A percentile compares a stretch with the other conserved stretches of the same genome.
Evolutionary conservation across 2,329 filamentous ascomycete species (phyloP).

Genomic region (Neobulgaria alba): DNA sequence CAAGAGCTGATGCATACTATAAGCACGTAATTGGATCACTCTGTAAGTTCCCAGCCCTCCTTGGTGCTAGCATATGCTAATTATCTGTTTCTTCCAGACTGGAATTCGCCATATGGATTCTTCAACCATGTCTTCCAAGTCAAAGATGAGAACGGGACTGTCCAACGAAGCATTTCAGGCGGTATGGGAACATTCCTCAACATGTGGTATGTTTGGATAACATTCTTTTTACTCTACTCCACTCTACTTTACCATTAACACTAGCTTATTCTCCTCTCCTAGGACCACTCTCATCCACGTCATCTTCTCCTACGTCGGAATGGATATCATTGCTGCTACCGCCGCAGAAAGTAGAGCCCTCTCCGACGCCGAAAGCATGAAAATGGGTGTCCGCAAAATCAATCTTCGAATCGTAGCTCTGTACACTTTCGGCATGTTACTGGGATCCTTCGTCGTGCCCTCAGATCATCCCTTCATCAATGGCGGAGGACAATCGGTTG

Average conservation of each 20-base stretch:
- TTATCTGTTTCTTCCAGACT: conserved; percentile 18
- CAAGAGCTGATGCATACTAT: conserved; percentile 31
- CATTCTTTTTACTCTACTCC: background rate
- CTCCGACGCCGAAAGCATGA: conserved; percentile 32
- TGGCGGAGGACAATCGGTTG: conserved; percentile 30
- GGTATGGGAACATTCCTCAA: conserved; percentile 31
- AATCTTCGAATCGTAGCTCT: conserved; percentile 30
- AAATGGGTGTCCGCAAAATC: conserved; percentile 34
- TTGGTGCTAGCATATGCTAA: no score
- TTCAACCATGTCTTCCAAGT: conserved; percentile 30
- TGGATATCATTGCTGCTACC: conserved; percentile 34
- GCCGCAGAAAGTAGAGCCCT: conserved; percentile 31
- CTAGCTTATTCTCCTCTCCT: background rate
- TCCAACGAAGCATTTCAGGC: conserved; percentile 28
- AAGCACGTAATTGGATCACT: conserved; percentile 29
- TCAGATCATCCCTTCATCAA: conserved; percentile 34
- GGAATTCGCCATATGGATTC: conserved; percentile 32
- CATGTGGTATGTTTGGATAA: conserved; percentile 29
- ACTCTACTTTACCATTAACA: no score
- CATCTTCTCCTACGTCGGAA: conserved; percentile 32
- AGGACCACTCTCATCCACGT: conserved; percentile 32
- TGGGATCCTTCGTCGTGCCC: conserved; percentile 30
- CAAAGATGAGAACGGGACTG: conserved; percentile 25
- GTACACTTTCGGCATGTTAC: conserved; percentile 23
- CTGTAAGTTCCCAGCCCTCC: conserved; percentile 22